A percentile compares a stretch with the other conserved stretches of the same genome.
Evolutionary conservation across 805 yeast species (phyloP).

Genomic region (Suhomyces emberorum): DNA sequence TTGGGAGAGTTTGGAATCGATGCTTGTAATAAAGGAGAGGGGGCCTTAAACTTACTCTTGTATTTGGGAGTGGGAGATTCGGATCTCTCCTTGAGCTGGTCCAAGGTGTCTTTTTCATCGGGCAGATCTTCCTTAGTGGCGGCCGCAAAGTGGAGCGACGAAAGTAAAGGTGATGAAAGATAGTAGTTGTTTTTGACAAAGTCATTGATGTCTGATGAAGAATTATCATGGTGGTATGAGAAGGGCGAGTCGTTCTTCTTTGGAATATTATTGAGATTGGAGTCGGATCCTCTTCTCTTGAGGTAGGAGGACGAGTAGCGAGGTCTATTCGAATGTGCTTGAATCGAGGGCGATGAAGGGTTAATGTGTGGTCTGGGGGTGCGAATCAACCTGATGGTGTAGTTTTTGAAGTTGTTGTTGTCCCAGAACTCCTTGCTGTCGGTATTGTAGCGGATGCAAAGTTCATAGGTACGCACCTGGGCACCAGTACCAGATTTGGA

Average conservation of each 20-base stretch:
- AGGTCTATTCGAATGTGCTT: conserved; percentile 26
- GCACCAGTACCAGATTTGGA: conserved; percentile 7
- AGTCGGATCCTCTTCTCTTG: conserved; percentile 31
- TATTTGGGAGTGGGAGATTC: conserved; percentile 1
- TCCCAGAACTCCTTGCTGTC: conserved; percentile 68
- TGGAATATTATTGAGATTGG: conserved; percentile 12
- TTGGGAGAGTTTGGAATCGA: conserved; percentile 2
- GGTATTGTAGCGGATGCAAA: conserved; percentile 58
- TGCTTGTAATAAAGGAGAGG: conserved; percentile 1
- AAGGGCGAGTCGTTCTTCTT: conserved; percentile 5
- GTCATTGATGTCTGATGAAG: conserved; percentile 20
- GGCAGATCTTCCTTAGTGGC: neutral
- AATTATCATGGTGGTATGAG: conserved; percentile 8
- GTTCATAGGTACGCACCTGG: conserved; percentile 25
- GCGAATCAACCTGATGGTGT: conserved; percentile 46
- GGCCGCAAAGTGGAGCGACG: conserved; percentile 13
- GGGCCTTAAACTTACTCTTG: conserved; percentile 3
- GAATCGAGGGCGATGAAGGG: conserved; percentile 7
- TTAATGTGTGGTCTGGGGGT: conserved; percentile 5
- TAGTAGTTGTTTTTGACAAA: conserved; percentile 34
- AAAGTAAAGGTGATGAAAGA: conserved; percentile 35
- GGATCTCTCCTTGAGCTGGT: neutral
- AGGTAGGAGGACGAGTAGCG: conserved; percentile 38
- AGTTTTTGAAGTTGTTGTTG: conserved; percentile 61
- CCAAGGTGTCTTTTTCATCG: neutral